Evolutionary conservation across 768 basidiomycete species (phyloP).

Genomic region (Clitopilus passeckerianus): DNA sequence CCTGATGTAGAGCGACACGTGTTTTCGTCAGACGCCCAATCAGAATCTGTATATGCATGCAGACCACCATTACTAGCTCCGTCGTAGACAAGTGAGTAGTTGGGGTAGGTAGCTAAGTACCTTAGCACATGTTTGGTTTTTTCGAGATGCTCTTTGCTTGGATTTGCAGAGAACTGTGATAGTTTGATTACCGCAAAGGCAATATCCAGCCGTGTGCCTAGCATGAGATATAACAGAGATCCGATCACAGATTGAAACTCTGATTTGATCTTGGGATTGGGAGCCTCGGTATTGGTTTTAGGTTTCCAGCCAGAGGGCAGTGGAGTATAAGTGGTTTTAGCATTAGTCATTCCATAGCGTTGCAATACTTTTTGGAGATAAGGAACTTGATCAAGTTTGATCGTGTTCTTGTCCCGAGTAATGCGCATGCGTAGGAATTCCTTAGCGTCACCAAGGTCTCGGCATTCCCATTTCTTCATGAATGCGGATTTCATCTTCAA

Average conservation of each 20-base stretch:
- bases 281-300: neutral
- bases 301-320: constrained; percentile 1
- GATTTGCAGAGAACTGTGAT: constrained; percentile 13
- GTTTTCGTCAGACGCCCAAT: constrained; percentile 13
- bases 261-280: neutral
- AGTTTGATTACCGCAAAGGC: constrained; percentile 5
- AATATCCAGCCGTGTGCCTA: constrained; percentile 15
- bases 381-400: constrained; percentile 10
- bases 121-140: constrained; percentile 12
- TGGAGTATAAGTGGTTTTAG: neutral
- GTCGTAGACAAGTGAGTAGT: constrained; percentile 5
- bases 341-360: constrained; percentile 6
- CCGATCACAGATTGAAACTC: constrained; percentile 11
- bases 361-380: constrained; percentile 8
- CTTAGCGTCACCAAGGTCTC: constrained; percentile 10
- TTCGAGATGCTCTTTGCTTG: constrained; percentile 15
- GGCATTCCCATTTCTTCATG: constrained; percentile 17
- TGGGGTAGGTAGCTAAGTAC: constrained; percentile 15
- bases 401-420: neutral
- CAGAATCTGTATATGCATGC: constrained; percentile 11
- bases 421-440: constrained; percentile 16
- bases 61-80: constrained; percentile 1
- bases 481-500: constrained; percentile 9
- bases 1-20: constrained; percentile 25
- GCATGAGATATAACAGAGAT: constrained; percentile 16